Conservation (phyloP, 805 yeast species). For the Saccharomycopsis fodiens region DNA sequence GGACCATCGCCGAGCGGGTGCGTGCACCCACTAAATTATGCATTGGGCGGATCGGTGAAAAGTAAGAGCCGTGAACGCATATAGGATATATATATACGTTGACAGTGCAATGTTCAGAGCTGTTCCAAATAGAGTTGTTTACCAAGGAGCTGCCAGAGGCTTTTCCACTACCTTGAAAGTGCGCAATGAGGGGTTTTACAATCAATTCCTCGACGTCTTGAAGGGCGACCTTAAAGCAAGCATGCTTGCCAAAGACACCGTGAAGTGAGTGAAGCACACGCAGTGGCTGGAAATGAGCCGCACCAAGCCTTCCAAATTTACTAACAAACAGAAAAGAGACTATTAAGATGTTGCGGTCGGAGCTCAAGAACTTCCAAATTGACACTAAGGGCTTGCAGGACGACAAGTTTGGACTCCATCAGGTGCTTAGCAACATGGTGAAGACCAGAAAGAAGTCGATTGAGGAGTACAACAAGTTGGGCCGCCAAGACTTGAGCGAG, state of each 20-base stretch:
- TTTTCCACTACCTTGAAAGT: slow-evolving; percentile 1
- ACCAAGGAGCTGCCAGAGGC: background rate
- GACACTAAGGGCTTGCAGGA: slow-evolving; percentile 29
- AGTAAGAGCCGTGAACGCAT: too few relatives aligned
- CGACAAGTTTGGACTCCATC: slow-evolving; percentile 31
- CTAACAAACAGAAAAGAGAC: slow-evolving; percentile 31
- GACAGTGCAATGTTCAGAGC: background rate
- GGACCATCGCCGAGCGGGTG: too few relatives aligned
- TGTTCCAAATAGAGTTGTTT: background rate
- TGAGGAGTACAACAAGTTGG: slow-evolving; percentile 36
- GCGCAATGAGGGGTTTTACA: slow-evolving; percentile 9
- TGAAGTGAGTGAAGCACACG: slow-evolving; percentile 7
- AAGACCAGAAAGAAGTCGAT: slow-evolving; percentile 44
- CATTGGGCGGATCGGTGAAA: too few relatives aligned
- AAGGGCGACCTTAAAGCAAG: slow-evolving; percentile 18
- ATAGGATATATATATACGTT: too few relatives aligned
- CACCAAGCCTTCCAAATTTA: background rate
- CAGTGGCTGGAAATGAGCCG: background rate
- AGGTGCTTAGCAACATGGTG: slow-evolving; percentile 36
- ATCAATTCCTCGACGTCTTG: slow-evolving; percentile 13
- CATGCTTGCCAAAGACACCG: slow-evolving; percentile 17
- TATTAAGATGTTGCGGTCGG: slow-evolving; percentile 35
- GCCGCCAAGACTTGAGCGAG: slow-evolving; percentile 46
- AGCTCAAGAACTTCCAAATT: slow-evolving; percentile 38
- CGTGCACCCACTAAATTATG: too few relatives aligned